A percentile compares a stretch with the other conserved stretches of the same genome.
Conservation (phyloP, 768 basidiomycete species). For the Hemileccinum impolitum region DNA sequence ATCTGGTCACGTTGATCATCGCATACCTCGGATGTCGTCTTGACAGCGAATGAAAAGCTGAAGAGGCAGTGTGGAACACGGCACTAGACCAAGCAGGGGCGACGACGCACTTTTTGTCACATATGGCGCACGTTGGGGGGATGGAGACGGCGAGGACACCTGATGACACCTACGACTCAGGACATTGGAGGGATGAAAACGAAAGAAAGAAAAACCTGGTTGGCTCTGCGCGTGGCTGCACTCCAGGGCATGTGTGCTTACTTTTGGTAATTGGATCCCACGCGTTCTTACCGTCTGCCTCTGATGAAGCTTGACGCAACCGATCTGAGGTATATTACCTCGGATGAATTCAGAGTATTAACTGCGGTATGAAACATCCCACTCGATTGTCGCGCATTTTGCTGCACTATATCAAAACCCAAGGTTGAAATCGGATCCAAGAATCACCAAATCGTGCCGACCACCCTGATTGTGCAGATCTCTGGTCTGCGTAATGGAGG, state of each 20-base stretch:
- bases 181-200: not conserved
- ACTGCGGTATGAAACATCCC: constrained; percentile 61
- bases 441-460: constrained; percentile 96
- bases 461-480: constrained; percentile 83
- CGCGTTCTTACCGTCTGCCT: not conserved
- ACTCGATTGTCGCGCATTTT: not conserved
- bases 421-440: constrained; percentile 98
- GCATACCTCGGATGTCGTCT: constrained; percentile 32
- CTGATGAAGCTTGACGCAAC: constrained; percentile 91
- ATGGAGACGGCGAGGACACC: constrained; percentile 19
- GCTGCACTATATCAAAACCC: not conserved
- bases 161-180: constrained; percentile 20
- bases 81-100: not conserved
- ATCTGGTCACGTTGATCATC: constrained; percentile 39
- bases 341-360: constrained; percentile 94
- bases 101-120: constrained; percentile 16
- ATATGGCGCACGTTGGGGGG: constrained; percentile 2
- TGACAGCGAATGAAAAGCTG: constrained; percentile 25
- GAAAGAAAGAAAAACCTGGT: constrained; percentile 28
- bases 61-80: not conserved
- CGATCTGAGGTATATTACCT: constrained; percentile 87
- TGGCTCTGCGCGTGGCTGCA: constrained; percentile 28
- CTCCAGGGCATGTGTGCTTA: constrained; percentile 1
- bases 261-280: constrained; percentile 1
- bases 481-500: constrained; percentile 91